Conservation (phyloP, 1,284 basidiomycete genomes). For the Trichosporon coremiiforme region DNA sequence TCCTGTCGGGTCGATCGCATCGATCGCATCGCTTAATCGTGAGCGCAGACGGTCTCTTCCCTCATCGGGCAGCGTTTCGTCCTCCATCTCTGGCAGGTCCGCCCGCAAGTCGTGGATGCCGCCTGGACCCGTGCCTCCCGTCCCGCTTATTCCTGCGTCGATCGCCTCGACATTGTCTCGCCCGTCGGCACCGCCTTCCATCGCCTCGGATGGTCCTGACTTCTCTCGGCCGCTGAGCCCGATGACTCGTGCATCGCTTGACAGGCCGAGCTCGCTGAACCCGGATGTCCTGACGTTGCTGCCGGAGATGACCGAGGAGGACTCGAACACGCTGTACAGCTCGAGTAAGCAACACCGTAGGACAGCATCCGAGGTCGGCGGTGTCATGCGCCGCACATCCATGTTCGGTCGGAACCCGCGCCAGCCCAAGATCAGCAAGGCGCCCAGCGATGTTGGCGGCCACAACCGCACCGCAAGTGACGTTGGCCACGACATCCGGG, state of each 20-base stretch:
- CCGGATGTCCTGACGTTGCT: constrained; percentile 52
- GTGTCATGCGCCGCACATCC: neutral
- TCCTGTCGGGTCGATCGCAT: neutral
- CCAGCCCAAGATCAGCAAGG: neutral
- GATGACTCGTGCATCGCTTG: constrained; percentile 29
- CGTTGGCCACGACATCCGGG: neutral
- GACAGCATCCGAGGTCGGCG: neutral
- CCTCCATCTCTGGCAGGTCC: neutral
- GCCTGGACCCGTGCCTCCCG: constrained; percentile 6
- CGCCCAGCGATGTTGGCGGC: neutral
- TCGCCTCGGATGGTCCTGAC: neutral
- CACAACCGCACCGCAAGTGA: neutral
- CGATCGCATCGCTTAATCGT: neutral
- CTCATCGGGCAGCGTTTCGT: neutral
- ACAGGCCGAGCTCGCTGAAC: constrained; percentile 48
- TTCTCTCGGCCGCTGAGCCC: neutral
- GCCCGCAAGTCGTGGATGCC: constrained; percentile 9
- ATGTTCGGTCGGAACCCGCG: neutral
- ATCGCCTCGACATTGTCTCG: constrained; percentile 4
- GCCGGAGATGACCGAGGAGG: constrained; percentile 49
- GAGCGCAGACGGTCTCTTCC: constrained; percentile 1
- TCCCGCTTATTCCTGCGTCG: constrained; percentile 3
- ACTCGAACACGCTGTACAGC: constrained; percentile 35
- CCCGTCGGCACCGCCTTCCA: neutral
- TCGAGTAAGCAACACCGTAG: neutral